Evolutionary conservation across 2,329 filamentous ascomycete species (phyloP).

Genomic region (Pleoardoris graminearum): DNA sequence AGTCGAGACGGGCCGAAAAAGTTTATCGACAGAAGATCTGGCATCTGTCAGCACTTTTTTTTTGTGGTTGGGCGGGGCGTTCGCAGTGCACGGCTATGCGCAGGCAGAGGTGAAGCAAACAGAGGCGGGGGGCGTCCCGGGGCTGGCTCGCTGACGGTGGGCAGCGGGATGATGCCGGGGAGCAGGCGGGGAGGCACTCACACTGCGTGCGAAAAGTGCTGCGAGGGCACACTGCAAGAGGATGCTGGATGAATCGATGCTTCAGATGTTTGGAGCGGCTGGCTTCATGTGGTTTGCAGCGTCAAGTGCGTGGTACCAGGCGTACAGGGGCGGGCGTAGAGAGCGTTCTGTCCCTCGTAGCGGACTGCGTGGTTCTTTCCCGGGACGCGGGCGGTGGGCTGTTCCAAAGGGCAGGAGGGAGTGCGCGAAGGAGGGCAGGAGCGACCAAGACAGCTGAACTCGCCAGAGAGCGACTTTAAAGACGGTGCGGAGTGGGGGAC

Average conservation of each 20-base stretch:
- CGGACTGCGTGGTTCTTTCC: slow-evolving; percentile 27
- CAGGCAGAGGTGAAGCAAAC: slow-evolving; percentile 3
- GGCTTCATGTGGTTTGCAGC: slow-evolving; percentile 7
- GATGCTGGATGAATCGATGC: slow-evolving; percentile 38
- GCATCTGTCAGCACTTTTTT: slow-evolving; percentile 21
- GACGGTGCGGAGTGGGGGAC: slow-evolving; percentile 2
- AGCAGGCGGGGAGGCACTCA: slow-evolving; percentile 35
- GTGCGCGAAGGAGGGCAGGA: slow-evolving; percentile 39
- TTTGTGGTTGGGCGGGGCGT: neutral
- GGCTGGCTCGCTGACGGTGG: slow-evolving; percentile 13
- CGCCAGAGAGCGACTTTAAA: slow-evolving; percentile 15
- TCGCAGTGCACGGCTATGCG: slow-evolving; percentile 6
- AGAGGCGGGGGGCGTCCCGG: neutral
- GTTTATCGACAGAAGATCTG: slow-evolving; percentile 31
- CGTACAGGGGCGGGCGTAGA: slow-evolving; percentile 36
- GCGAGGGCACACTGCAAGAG: slow-evolving; percentile 25
- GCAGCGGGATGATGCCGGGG: slow-evolving; percentile 28
- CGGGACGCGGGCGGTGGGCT: slow-evolving; percentile 33
- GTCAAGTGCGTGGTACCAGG: slow-evolving; percentile 38
- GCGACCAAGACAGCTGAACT: slow-evolving; percentile 32
- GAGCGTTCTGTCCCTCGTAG: slow-evolving; percentile 11
- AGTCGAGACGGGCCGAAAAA: slow-evolving; percentile 28
- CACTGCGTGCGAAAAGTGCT: slow-evolving; percentile 25
- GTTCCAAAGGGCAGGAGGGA: slow-evolving; percentile 38
- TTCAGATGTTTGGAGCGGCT: slow-evolving; percentile 29